Conservation (phyloP, 768 basidiomycete species). For the Nevesoporus exiguus region DNA sequence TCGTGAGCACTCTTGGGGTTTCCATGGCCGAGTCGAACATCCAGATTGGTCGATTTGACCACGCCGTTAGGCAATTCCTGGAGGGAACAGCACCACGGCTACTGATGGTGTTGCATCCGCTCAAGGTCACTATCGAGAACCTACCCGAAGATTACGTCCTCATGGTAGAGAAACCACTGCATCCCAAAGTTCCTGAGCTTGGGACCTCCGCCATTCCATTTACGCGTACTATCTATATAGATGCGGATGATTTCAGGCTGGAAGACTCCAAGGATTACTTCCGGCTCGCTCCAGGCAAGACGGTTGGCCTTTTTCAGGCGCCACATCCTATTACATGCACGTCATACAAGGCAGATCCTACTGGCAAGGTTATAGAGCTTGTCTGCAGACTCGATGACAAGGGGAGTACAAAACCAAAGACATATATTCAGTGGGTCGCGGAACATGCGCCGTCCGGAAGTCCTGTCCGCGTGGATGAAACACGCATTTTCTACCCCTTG, state of each 20-base stretch:
- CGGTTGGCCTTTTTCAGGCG: slow-evolving; percentile 93
- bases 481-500: slow-evolving; percentile 85
- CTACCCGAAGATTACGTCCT: slow-evolving; percentile 80
- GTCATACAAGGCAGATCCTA: slow-evolving; percentile 79
- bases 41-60: slow-evolving; percentile 87
- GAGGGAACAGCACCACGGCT: slow-evolving; percentile 86
- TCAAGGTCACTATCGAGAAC: slow-evolving; percentile 91
- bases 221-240: slow-evolving; percentile 88
- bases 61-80: slow-evolving; percentile 81
- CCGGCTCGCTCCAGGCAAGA: slow-evolving; percentile 95
- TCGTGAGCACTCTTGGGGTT: slow-evolving; percentile 93
- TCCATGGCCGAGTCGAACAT: slow-evolving; percentile 82
- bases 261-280: slow-evolving; percentile 95
- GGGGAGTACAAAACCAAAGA: slow-evolving; percentile 77
- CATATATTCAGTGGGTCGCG: slow-evolving; percentile 97
- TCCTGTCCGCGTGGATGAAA: slow-evolving; percentile 84
- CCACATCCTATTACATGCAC: slow-evolving; percentile 90
- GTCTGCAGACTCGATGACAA: slow-evolving; percentile 74
- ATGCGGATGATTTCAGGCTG: slow-evolving; percentile 87
- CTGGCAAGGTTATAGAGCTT: slow-evolving; percentile 76
- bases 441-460: slow-evolving; percentile 74
- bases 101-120: slow-evolving; percentile 85
- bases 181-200: slow-evolving; percentile 88
- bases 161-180: slow-evolving; percentile 86
- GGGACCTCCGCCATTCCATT: slow-evolving; percentile 82